Percentiles rank a stretch among this genome's conserved stretches.
phyloP scores from a whole-genome alignment of 345 rosid genomes.

The Toxicodendron radicans region DNA sequence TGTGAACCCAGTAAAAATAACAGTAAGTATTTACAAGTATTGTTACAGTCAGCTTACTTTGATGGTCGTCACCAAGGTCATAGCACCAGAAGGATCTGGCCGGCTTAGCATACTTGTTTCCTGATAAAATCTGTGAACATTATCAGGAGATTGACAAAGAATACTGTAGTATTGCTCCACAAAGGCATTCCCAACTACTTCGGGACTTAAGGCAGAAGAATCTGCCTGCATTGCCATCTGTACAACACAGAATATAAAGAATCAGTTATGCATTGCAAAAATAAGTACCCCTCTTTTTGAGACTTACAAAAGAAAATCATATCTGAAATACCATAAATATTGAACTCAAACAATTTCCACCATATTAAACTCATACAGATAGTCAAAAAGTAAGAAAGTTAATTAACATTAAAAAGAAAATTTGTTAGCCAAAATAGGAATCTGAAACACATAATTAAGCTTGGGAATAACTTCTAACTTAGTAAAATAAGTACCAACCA shows the following conservation, averaged over 20 bases:
- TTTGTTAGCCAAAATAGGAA: neutral
- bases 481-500: neutral
- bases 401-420: neutral
- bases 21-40: neutral
- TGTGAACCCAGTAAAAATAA: neutral
- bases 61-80: conserved; percentile 48
- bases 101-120: conserved; percentile 55
- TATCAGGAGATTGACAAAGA: conserved; percentile 38
- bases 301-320: neutral
- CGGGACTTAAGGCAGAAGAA: conserved; percentile 40
- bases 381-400: neutral
- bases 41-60: conserved; percentile 41
- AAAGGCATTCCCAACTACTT: conserved; percentile 58
- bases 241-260: conserved; percentile 22
- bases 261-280: neutral
- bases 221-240: conserved; percentile 48
- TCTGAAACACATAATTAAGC: neutral
- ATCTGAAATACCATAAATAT: neutral
- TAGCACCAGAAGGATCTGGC: conserved; percentile 46
- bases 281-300: neutral
- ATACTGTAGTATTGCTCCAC: conserved; percentile 53
- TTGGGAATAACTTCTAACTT: neutral
- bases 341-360: neutral
- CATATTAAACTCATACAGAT: neutral
- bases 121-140: conserved; percentile 58